phyloP scores from a whole-genome alignment of 1,284 basidiomycete species.

The Termitomyces sp. region DNA sequence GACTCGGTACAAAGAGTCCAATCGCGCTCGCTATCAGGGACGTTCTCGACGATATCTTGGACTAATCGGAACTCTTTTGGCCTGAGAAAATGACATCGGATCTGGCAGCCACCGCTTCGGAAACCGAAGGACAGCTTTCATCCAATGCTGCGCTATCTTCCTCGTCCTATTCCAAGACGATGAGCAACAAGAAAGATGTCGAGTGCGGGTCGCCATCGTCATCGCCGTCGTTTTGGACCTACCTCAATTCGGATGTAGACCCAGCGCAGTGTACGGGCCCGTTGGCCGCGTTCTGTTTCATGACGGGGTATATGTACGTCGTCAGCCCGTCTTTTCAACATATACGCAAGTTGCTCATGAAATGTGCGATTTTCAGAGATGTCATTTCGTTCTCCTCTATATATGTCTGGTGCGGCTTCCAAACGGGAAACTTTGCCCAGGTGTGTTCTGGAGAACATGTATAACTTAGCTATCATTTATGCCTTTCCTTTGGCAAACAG shows the following conservation, averaged over 20 bases:
- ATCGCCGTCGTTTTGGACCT: conserved; percentile 25
- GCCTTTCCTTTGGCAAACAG: conserved; percentile 14
- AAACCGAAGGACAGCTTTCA: conserved; percentile 5
- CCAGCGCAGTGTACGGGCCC: conserved; percentile 51
- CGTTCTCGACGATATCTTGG: background rate
- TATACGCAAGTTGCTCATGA: background rate
- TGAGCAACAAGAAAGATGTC: conserved; percentile 10
- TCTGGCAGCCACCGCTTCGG: conserved; percentile 1
- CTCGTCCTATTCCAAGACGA: conserved; percentile 7
- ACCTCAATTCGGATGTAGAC: conserved; percentile 53
- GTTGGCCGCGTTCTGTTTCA: conserved; percentile 75
- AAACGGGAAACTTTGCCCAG: conserved; percentile 73
- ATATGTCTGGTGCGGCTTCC: conserved; percentile 86
- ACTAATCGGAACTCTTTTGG: background rate
- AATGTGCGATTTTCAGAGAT: conserved; percentile 38
- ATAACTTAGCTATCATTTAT: background rate
- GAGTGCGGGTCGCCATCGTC: conserved; percentile 5
- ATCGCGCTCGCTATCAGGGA: background rate
- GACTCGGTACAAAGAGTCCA: background rate
- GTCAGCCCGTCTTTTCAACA: background rate
- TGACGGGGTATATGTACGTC: conserved; percentile 79
- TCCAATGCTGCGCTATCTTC: background rate
- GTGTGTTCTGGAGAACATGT: conserved; percentile 26
- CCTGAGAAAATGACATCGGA: conserved; percentile 4
- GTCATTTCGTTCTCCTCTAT: conserved; percentile 75